phyloP scores from a whole-genome alignment of 2,329 filamentous ascomycete species.

The Coleophoma cylindrospora region DNA sequence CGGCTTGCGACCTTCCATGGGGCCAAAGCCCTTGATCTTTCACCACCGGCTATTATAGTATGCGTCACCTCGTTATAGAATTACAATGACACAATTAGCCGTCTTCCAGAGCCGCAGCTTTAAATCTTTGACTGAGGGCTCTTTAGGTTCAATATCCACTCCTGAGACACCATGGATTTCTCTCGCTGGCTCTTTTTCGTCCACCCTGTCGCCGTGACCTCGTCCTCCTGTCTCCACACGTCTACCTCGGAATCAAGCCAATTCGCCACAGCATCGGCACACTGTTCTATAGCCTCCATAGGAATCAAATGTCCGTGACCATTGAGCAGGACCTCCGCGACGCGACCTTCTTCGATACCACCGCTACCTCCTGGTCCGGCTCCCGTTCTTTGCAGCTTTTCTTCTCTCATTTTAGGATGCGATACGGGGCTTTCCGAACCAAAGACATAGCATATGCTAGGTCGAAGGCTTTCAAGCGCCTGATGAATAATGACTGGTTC shows the following conservation, averaged over 20 bases:
- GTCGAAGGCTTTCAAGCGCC: slow-evolving; percentile 55
- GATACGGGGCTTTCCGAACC: slow-evolving; percentile 57
- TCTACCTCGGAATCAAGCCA: slow-evolving; percentile 55
- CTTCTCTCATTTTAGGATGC: slow-evolving; percentile 38
- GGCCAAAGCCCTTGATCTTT: too few species aligned
- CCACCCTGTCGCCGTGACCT: slow-evolving; percentile 45
- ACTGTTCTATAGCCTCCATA: slow-evolving; percentile 68
- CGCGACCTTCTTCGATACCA: slow-evolving; percentile 55
- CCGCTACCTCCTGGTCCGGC: slow-evolving; percentile 63
- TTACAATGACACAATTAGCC: too few species aligned
- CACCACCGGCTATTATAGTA: too few species aligned
- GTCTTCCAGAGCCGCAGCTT: too few species aligned
- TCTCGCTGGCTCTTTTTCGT: slow-evolving; percentile 48
- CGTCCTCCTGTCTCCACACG: slow-evolving; percentile 47
- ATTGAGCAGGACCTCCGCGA: slow-evolving; percentile 59
- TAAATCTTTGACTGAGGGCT: too few species aligned
- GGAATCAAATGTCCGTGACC: slow-evolving; percentile 75
- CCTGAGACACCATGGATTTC: slow-evolving; percentile 51
- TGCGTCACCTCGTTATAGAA: too few species aligned
- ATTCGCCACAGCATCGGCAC: slow-evolving; percentile 53
- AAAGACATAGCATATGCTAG: slow-evolving; percentile 65
- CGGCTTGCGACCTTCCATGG: too few species aligned
- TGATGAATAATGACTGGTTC: slow-evolving; percentile 53
- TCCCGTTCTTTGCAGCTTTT: slow-evolving; percentile 62
- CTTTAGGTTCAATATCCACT: slow-evolving; percentile 32